These are phyloP conservation scores for Penicillium sp. DNA, from an alignment of 2,329 filamentous ascomycete genomes.

Conservation along the genomic window DNA sequence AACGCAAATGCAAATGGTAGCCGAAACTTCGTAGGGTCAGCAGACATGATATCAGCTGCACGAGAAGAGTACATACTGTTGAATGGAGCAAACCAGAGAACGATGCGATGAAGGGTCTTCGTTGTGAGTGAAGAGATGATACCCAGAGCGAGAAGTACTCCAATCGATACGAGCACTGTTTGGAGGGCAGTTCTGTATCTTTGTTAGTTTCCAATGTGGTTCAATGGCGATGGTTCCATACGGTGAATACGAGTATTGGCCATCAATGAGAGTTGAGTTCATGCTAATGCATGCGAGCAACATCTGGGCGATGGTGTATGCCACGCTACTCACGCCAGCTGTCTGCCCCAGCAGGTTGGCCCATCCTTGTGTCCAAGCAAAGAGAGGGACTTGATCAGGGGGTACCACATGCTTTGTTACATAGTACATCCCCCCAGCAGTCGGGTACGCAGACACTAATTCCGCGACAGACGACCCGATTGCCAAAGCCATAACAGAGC, in stretches of 20 bases:
- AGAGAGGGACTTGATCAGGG: conserved; percentile 60
- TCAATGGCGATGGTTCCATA: conserved; percentile 37
- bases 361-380: conserved; percentile 69
- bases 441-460: conserved; percentile 66
- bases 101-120: conserved; percentile 59
- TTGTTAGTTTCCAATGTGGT: conserved; percentile 12
- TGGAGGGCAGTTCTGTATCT: conserved; percentile 55
- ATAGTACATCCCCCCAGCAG: conserved; percentile 69
- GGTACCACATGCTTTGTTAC: conserved; percentile 67
- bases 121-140: conserved; percentile 65
- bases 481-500: conserved; percentile 64
- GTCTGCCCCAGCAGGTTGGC: conserved; percentile 67
- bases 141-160: conserved; percentile 57
- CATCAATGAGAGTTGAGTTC: conserved; percentile 57
- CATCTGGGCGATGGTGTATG: conserved; percentile 66
- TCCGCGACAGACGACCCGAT: conserved; percentile 68
- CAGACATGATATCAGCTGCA: background rate
- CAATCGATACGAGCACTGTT: conserved; percentile 60
- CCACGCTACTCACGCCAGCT: conserved; percentile 63
- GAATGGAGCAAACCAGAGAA: conserved; percentile 67
- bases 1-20: conserved; percentile 62
- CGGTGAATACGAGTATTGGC: conserved; percentile 58
- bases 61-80: conserved; percentile 49
- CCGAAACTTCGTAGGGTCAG: conserved; percentile 47
- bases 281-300: conserved; percentile 62